Conservation (phyloP, 768 basidiomycete genomes). For the Phlebiopsis flavidoalba region DNA sequence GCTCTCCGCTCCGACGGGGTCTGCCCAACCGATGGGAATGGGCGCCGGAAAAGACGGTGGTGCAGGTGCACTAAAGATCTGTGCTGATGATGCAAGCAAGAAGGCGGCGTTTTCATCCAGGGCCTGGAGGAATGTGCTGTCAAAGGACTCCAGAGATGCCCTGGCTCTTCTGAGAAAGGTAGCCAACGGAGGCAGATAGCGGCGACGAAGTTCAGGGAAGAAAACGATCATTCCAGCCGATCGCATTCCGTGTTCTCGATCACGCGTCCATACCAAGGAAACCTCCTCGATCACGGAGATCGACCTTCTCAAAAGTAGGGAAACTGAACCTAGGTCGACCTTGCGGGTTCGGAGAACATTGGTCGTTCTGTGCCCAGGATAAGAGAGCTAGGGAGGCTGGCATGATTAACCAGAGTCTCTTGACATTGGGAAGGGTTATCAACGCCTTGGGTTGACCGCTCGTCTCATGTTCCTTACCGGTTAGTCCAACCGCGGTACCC, state of each 20-base stretch:
- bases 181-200: slow-evolving; percentile 90
- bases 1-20: slow-evolving; percentile 61
- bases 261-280: slow-evolving; percentile 89
- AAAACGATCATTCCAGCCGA: slow-evolving; percentile 94
- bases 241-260: slow-evolving; percentile 98
- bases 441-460: slow-evolving; percentile 91
- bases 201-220: slow-evolving; percentile 95
- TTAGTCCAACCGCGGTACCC: slow-evolving; percentile 25
- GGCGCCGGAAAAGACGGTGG: slow-evolving; percentile 42
- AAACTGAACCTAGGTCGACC: slow-evolving; percentile 96
- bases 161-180: slow-evolving; percentile 81
- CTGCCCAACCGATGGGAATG: slow-evolving; percentile 76
- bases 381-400: slow-evolving; percentile 95
- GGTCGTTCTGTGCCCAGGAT: slow-evolving; percentile 91
- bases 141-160: slow-evolving; percentile 76
- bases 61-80: slow-evolving; percentile 75
- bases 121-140: slow-evolving; percentile 90
- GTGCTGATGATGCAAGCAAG: slow-evolving; percentile 86
- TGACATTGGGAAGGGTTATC: slow-evolving; percentile 96
- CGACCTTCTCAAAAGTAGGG: slow-evolving; percentile 88
- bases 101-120: slow-evolving; percentile 89
- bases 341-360: slow-evolving; percentile 97
- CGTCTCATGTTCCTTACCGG: slow-evolving; percentile 93
- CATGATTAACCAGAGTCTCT: slow-evolving; percentile 95
- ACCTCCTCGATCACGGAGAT: slow-evolving; percentile 67